Conservation (phyloP, 495 filamentous ascomycete species). For the Opeltia flavorubescens region DNA sequence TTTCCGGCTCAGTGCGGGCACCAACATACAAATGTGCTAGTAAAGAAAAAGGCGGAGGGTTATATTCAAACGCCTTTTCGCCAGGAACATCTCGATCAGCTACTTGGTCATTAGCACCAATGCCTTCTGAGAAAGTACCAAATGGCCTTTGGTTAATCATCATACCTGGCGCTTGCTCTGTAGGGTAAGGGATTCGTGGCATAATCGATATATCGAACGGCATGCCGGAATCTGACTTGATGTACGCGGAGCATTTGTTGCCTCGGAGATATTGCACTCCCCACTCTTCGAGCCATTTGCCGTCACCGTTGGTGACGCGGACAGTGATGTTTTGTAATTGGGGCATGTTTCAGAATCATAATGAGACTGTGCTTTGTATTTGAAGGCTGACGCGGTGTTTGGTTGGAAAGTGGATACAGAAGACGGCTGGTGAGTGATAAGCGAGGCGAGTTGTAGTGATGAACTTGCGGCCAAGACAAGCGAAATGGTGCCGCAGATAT, state of each 20-base stretch:
- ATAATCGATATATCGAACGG: constrained; percentile 12
- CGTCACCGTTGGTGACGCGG: constrained; percentile 10
- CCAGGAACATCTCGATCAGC: too few species aligned
- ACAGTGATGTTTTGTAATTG: constrained; percentile 11
- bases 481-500: too few species aligned
- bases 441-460: too few species aligned
- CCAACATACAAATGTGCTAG: constrained; percentile 19
- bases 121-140: not conserved
- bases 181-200: constrained; percentile 2
- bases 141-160: not conserved
- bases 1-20: constrained; percentile 14
- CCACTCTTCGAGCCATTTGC: constrained; percentile 15
- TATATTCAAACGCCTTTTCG: not conserved
- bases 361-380: too few species aligned
- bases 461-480: too few species aligned
- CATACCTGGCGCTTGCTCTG: not conserved
- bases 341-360: constrained; percentile 11
- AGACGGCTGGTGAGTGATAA: too few species aligned
- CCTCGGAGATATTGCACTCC: constrained; percentile 11
- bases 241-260: constrained; percentile 16
- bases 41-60: constrained; percentile 13
- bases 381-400: too few species aligned
- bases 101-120: too few species aligned
- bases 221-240: constrained; percentile 17
- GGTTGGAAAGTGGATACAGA: too few species aligned